phyloP scores from a whole-genome alignment of 23 red algal species.

The Gracilariopsis chorda region DNA sequence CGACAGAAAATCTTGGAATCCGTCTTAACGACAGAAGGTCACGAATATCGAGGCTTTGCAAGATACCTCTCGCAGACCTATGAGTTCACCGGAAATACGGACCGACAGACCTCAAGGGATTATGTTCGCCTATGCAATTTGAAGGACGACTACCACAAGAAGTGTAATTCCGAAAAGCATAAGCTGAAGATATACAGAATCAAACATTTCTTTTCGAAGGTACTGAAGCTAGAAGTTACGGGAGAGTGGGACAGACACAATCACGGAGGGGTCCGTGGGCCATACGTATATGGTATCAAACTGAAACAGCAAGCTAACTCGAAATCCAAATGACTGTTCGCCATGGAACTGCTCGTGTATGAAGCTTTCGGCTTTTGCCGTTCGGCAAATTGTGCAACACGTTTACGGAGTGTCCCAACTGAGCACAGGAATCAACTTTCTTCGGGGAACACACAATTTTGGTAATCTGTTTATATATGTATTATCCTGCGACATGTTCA shows the following conservation, averaged over 20 bases:
- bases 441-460: too few species aligned
- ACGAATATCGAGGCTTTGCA: slow-evolving; percentile 49
- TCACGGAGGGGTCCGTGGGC: slow-evolving; percentile 96
- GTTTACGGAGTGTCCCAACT: too few species aligned
- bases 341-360: too few species aligned
- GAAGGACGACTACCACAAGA: slow-evolving; percentile 91
- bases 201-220: slow-evolving; percentile 89
- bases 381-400: too few species aligned
- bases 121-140: slow-evolving; percentile 91
- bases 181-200: slow-evolving; percentile 89
- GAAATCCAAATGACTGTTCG: not conserved
- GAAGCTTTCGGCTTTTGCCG: too few species aligned
- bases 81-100: slow-evolving; percentile 85
- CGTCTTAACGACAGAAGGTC: slow-evolving; percentile 26
- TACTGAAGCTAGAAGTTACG: slow-evolving; percentile 92
- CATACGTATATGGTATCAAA: slow-evolving; percentile 89
- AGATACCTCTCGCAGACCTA: slow-evolving; percentile 61
- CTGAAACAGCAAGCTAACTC: slow-evolving; percentile 1
- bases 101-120: slow-evolving; percentile 72
- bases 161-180: slow-evolving; percentile 50
- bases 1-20: slow-evolving; percentile 54
- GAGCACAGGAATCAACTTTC: too few species aligned
- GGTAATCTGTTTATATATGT: too few species aligned
- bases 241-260: slow-evolving; percentile 97
- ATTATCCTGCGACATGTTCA: too few species aligned